These are phyloP conservation scores for Kodamaea nitidulidarum DNA, from an alignment of 805 yeast genomes.

Conservation along the genomic window DNA sequence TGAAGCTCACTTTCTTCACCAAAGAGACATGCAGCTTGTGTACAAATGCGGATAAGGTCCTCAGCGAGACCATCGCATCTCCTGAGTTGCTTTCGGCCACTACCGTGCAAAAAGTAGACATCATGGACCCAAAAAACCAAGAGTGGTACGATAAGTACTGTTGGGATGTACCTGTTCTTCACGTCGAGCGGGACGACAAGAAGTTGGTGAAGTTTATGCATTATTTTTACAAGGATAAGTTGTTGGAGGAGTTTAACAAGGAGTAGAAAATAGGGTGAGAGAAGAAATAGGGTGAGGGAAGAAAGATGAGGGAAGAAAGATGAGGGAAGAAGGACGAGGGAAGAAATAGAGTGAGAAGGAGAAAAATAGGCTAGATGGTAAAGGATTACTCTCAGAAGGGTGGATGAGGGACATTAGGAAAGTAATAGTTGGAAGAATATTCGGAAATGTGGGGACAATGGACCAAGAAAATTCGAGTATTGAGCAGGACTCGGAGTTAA, in stretches of 20 bases:
- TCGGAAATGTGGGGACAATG: too few relatives aligned
- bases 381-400: too few relatives aligned
- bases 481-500: too few relatives aligned
- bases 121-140: slow-evolving; percentile 53
- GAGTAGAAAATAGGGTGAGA: too few relatives aligned
- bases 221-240: slow-evolving; percentile 51
- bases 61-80: slow-evolving; percentile 40
- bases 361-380: too few relatives aligned
- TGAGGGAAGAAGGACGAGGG: too few relatives aligned
- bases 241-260: slow-evolving; percentile 47
- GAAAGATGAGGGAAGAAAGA: too few relatives aligned
- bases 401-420: too few relatives aligned
- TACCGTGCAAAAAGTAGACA: slow-evolving; percentile 40
- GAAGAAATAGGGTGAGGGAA: too few relatives aligned
- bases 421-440: too few relatives aligned
- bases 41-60: slow-evolving; percentile 54
- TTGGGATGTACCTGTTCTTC: slow-evolving; percentile 76
- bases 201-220: slow-evolving; percentile 65
- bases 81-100: neutral
- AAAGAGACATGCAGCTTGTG: slow-evolving; percentile 69
- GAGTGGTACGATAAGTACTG: slow-evolving; percentile 70
- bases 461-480: too few relatives aligned
- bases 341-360: too few relatives aligned
- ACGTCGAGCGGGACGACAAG: slow-evolving; percentile 47
- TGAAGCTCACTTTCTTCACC: slow-evolving; percentile 54